phyloP scores from a whole-genome alignment of 345 rosid genomes.

The Populus nigra region DNA sequence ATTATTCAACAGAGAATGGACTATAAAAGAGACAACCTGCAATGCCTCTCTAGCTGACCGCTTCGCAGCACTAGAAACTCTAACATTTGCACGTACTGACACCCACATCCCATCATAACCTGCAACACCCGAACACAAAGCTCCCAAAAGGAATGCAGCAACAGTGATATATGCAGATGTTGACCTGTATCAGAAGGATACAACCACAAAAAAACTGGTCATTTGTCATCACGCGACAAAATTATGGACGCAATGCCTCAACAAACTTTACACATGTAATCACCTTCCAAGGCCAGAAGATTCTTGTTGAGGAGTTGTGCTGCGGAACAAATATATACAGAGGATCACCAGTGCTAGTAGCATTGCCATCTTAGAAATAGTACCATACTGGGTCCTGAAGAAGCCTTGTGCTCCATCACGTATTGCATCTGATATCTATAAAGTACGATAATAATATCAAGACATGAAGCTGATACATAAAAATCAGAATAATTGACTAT shows the following conservation, averaged over 20 bases:
- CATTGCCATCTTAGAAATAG: slow-evolving; percentile 94
- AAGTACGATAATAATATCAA: slow-evolving; percentile 35
- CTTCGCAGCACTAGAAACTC: slow-evolving; percentile 98
- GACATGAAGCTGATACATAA: slow-evolving; percentile 7
- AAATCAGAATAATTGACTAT: background rate
- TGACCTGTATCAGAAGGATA: slow-evolving; percentile 46
- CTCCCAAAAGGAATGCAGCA: slow-evolving; percentile 91
- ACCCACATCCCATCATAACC: slow-evolving; percentile 99
- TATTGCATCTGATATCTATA: slow-evolving; percentile 96
- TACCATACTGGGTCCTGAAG: slow-evolving; percentile 95
- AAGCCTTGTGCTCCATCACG: slow-evolving; percentile 99
- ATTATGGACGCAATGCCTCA: slow-evolving; percentile 8
- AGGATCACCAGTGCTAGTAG: slow-evolving; percentile 85
- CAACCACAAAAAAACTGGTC: slow-evolving; percentile 19
- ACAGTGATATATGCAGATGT: slow-evolving; percentile 87
- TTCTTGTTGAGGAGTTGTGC: slow-evolving; percentile 90
- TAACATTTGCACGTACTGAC: slow-evolving; percentile 98
- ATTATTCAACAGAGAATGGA: slow-evolving; percentile 17
- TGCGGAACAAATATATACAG: slow-evolving; percentile 80
- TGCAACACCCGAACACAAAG: slow-evolving; percentile 88
- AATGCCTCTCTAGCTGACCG: slow-evolving; percentile 98
- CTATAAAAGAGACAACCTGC: slow-evolving; percentile 62
- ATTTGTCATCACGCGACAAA: slow-evolving; percentile 6
- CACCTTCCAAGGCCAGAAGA: slow-evolving; percentile 96
- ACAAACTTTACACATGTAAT: slow-evolving; percentile 9